A percentile compares a stretch with the other conserved stretches of the same genome.
phyloP scores from a whole-genome alignment of 1,284 basidiomycete species.

The Kalmanozyma brasiliensis region DNA sequence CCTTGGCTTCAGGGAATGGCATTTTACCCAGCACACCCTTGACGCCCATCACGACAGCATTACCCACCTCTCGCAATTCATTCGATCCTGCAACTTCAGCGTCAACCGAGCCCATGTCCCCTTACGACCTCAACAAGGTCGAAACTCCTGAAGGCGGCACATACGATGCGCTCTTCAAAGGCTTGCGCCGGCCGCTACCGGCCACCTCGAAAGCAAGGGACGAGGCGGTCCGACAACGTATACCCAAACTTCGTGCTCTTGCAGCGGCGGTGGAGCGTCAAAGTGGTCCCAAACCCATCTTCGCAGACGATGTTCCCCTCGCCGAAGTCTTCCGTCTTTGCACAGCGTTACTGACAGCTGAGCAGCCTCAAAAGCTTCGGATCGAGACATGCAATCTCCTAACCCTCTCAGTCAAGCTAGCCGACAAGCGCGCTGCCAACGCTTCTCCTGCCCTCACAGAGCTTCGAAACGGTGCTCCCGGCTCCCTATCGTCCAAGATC shows the following conservation, averaged over 20 bases:
- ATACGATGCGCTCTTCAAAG: slow-evolving; percentile 34
- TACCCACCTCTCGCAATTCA: slow-evolving; percentile 23
- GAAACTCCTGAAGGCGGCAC: slow-evolving; percentile 32
- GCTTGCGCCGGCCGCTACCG: slow-evolving; percentile 46
- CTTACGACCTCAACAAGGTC: slow-evolving; percentile 27
- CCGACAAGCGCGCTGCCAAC: slow-evolving; percentile 44
- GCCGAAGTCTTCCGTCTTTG: slow-evolving; percentile 53
- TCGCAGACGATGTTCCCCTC: slow-evolving; percentile 42
- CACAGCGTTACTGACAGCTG: slow-evolving; percentile 45
- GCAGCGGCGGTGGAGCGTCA: slow-evolving; percentile 43
- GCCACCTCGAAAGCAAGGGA: slow-evolving; percentile 32
- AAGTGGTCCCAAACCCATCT: slow-evolving; percentile 33
- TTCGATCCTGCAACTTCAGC: slow-evolving; percentile 20
- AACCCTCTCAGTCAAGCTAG: slow-evolving; percentile 47
- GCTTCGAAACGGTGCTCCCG: slow-evolving; percentile 56
- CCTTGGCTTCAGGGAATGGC: slow-evolving; percentile 18
- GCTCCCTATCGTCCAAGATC: slow-evolving; percentile 56
- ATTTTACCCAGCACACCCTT: slow-evolving; percentile 31
- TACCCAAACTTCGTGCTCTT: slow-evolving; percentile 42
- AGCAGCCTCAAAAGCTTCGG: slow-evolving; percentile 44
- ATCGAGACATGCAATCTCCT: slow-evolving; percentile 52
- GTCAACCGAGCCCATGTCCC: slow-evolving; percentile 36
- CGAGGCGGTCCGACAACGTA: slow-evolving; percentile 38
- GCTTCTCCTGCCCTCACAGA: slow-evolving; percentile 52
- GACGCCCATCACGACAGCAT: slow-evolving; percentile 39